These are phyloP conservation scores for Cicer cuneatum DNA, from an alignment of 306 rosid genomes.

Conservation along the genomic window DNA sequence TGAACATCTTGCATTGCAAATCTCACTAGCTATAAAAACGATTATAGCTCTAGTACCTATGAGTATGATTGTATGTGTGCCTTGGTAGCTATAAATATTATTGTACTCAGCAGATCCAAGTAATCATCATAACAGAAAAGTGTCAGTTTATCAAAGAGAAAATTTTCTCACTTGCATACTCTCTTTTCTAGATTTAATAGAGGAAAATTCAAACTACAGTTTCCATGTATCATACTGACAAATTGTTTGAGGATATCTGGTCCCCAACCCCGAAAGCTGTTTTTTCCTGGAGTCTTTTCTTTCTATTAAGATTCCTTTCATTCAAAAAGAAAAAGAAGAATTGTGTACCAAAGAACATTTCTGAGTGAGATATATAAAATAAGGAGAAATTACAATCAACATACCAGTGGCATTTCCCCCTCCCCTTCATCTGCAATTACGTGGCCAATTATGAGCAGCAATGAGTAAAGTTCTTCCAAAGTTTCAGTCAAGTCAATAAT, in stretches of 20 bases:
- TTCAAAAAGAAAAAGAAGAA: background rate
- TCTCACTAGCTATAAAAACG: background rate
- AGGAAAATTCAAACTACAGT: too few relatives aligned
- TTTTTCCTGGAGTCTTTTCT: background rate
- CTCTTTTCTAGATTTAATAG: background rate
- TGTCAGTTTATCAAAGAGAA: background rate
- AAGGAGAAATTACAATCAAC: slow-evolving; percentile 43
- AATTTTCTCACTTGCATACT: background rate
- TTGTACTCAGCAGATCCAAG: background rate
- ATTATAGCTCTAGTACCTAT: background rate
- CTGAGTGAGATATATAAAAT: slow-evolving; percentile 30
- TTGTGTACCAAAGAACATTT: slow-evolving; percentile 21
- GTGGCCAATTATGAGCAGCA: slow-evolving; percentile 85
- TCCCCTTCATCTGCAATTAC: slow-evolving; percentile 95
- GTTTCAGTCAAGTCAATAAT: slow-evolving; percentile 77
- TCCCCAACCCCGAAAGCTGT: background rate
- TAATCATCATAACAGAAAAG: background rate
- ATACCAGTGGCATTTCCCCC: slow-evolving; percentile 93
- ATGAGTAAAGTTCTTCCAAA: slow-evolving; percentile 90
- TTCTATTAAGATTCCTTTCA: background rate
- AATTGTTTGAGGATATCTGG: background rate
- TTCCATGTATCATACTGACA: slow-evolving; percentile 12
- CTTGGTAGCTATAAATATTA: slow-evolving; percentile 10
- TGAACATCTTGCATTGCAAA: slow-evolving; percentile 13
- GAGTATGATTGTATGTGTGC: background rate